Evolutionary conservation across 495 filamentous ascomycete species (phyloP).

Genomic region (Lophiotrema nucula): DNA sequence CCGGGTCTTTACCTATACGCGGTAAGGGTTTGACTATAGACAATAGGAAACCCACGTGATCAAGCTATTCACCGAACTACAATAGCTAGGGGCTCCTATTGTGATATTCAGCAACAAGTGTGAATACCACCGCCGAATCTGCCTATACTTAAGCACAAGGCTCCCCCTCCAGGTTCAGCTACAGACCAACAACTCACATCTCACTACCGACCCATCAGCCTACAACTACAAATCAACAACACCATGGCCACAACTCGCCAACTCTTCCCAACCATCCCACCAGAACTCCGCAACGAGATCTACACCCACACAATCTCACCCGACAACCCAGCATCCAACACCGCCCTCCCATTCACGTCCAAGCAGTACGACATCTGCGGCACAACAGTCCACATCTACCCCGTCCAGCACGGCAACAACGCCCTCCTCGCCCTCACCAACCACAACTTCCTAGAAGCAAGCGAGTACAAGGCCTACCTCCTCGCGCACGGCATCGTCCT

Average conservation of each 20-base stretch:
- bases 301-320: neutral
- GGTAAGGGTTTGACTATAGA: too few relatives aligned
- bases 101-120: too few relatives aligned
- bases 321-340: neutral
- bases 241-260: neutral
- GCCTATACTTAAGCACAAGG: too few relatives aligned
- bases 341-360: neutral
- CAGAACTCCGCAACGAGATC: conserved; percentile 20
- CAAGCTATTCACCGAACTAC: too few relatives aligned
- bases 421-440: conserved; percentile 2
- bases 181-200: too few relatives aligned
- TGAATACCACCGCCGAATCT: too few relatives aligned
- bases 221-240: neutral
- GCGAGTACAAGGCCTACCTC: conserved; percentile 1
- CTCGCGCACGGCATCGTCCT: conserved; percentile 1
- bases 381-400: neutral
- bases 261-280: conserved; percentile 9
- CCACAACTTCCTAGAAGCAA: neutral
- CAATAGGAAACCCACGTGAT: too few relatives aligned
- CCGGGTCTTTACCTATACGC: too few relatives aligned
- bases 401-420: conserved; percentile 1
- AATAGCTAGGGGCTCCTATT: too few relatives aligned
- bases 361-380: conserved; percentile 1
- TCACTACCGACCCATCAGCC: too few relatives aligned
- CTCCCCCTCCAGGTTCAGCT: too few relatives aligned